These are phyloP conservation scores for Withania somnifera DNA, from an alignment of 305 asterid species.

Conservation along the genomic window DNA sequence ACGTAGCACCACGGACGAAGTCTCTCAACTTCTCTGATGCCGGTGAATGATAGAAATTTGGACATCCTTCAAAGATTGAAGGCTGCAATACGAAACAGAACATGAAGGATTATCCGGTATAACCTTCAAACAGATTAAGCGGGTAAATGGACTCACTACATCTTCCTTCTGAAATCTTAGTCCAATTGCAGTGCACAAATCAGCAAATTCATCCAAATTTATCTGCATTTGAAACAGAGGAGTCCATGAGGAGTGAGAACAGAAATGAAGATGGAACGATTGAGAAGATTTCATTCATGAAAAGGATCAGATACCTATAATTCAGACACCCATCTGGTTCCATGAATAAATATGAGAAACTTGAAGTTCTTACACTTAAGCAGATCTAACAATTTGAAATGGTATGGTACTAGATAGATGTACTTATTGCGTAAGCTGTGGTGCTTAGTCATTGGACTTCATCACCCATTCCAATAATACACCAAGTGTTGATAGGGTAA, in stretches of 20 bases:
- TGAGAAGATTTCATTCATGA: neutral
- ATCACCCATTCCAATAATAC: neutral
- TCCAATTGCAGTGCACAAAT: conserved; percentile 81
- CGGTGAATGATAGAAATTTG: conserved; percentile 57
- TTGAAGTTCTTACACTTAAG: neutral
- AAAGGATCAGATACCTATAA: neutral
- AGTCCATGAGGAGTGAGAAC: neutral
- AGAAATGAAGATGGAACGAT: neutral
- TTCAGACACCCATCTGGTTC: neutral
- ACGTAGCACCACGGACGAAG: conserved; percentile 55
- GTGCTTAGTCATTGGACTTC: neutral
- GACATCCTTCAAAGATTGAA: conserved; percentile 61
- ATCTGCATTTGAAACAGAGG: conserved; percentile 40
- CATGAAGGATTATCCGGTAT: neutral
- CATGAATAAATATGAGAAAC: neutral
- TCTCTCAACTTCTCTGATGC: conserved; percentile 57
- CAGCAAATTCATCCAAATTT: conserved; percentile 74
- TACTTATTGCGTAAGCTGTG: neutral
- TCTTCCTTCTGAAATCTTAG: conserved; percentile 92
- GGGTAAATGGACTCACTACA: conserved; percentile 39
- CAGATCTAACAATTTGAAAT: neutral
- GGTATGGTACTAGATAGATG: neutral
- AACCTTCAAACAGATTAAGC: conserved; percentile 4
- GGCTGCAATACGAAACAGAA: conserved; percentile 31
- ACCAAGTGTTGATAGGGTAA: neutral